Conservation (phyloP, 345 rosid species). For the Salix caprea region DNA sequence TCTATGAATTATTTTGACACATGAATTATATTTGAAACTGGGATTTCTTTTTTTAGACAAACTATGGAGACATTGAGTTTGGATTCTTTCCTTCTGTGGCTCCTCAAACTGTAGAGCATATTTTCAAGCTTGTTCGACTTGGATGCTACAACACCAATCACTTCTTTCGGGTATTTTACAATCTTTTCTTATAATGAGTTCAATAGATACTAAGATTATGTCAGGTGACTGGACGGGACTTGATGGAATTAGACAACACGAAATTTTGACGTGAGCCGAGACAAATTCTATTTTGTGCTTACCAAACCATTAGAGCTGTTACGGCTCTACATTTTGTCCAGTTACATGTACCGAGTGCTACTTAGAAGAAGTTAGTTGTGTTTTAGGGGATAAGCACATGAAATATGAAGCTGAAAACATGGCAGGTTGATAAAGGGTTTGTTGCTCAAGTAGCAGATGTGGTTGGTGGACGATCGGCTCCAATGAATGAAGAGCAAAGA, state of each 20-base stretch:
- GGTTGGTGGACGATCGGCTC: conserved; percentile 65
- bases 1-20: not conserved
- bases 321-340: too few relatives aligned
- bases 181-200: too few relatives aligned
- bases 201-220: too few relatives aligned
- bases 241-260: too few relatives aligned
- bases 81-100: conserved; percentile 86
- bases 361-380: too few relatives aligned
- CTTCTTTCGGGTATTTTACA: conserved; percentile 69
- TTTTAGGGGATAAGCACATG: not conserved
- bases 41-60: conserved; percentile 39
- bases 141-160: conserved; percentile 91
- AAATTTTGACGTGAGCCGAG: too few relatives aligned
- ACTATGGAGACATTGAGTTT: conserved; percentile 83
- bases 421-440: conserved; percentile 87
- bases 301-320: too few relatives aligned
- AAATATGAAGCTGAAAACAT: not conserved
- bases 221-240: too few relatives aligned
- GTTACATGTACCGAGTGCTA: too few relatives aligned
- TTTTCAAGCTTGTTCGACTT: conserved; percentile 87
- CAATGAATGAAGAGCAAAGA: conserved; percentile 81
- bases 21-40: conserved; percentile 5
- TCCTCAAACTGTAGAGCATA: conserved; percentile 87
- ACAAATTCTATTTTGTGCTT: too few relatives aligned
- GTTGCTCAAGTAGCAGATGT: conserved; percentile 99